phyloP scores from a whole-genome alignment of 768 basidiomycete genomes.

The Pulveroboletus frians region DNA sequence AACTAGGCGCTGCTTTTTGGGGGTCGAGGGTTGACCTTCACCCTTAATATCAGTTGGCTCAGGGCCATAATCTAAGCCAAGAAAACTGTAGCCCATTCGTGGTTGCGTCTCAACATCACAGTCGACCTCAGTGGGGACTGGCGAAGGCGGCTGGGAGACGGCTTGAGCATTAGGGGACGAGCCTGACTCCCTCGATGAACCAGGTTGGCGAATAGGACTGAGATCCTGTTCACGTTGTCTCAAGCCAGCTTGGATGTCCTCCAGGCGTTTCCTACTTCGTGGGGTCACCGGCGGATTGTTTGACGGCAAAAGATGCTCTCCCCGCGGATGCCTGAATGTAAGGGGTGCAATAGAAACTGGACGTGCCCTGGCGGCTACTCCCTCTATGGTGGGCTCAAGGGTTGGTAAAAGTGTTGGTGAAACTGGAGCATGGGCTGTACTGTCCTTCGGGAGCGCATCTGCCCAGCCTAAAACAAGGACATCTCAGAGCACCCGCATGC shows the following conservation, averaged over 20 bases:
- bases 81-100: constrained; percentile 19
- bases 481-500: not conserved
- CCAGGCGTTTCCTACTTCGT: constrained; percentile 8
- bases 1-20: constrained; percentile 19
- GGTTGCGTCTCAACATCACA: constrained; percentile 13
- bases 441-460: constrained; percentile 18
- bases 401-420: not conserved
- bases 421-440: not conserved
- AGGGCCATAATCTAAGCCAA: constrained; percentile 19
- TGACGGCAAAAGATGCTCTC: not conserved
- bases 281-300: constrained; percentile 2
- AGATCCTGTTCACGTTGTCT: constrained; percentile 12
- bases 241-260: constrained; percentile 16
- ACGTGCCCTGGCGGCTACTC: not conserved
- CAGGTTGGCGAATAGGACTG: constrained; percentile 5
- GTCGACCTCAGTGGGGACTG: constrained; percentile 23
- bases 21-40: constrained; percentile 21
- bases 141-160: constrained; percentile 23
- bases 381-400: constrained; percentile 1
- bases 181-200: constrained; percentile 4
- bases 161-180: not conserved
- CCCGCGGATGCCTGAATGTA: not conserved
- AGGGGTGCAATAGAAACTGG: constrained; percentile 1
- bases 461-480: constrained; percentile 29
- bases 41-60: constrained; percentile 1